phyloP scores from a whole-genome alignment of 129 eudicot species.

The Rutidosis leptorrhynchoides region DNA sequence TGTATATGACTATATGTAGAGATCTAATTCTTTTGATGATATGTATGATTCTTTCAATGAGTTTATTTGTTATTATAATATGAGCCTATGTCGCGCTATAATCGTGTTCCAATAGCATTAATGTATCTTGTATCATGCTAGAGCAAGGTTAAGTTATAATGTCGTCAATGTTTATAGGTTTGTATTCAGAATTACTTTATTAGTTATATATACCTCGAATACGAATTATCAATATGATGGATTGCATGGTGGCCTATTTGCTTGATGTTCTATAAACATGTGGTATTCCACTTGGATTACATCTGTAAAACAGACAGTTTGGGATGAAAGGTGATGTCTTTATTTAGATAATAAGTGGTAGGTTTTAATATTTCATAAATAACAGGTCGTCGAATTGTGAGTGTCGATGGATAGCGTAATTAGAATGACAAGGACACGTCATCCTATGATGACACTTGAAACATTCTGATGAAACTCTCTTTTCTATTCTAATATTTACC shows the following conservation, averaged over 20 bases:
- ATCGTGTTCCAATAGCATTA: not conserved
- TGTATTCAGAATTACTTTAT: not conserved
- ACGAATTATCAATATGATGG: not conserved
- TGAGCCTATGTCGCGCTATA: not conserved
- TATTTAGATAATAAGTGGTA: not conserved
- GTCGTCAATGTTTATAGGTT: not conserved
- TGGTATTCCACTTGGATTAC: not conserved
- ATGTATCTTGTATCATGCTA: not conserved
- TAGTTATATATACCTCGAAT: not conserved
- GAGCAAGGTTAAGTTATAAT: not conserved
- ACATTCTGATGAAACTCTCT: not conserved
- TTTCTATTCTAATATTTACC: not conserved
- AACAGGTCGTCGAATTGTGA: not conserved
- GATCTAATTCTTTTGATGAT: slow-evolving; percentile 13
- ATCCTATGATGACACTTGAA: not conserved
- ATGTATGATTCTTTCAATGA: slow-evolving; percentile 17
- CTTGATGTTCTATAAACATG: not conserved
- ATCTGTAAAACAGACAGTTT: not conserved
- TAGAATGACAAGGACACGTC: not conserved
- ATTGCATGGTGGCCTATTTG: not conserved
- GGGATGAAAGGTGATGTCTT: not conserved
- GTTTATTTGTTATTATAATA: not conserved
- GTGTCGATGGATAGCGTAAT: not conserved
- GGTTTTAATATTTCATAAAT: not conserved
- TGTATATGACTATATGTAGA: slow-evolving; percentile 32